phyloP scores from a whole-genome alignment of 2,329 filamentous ascomycete species.

The Sphaerulina vaccinii region DNA sequence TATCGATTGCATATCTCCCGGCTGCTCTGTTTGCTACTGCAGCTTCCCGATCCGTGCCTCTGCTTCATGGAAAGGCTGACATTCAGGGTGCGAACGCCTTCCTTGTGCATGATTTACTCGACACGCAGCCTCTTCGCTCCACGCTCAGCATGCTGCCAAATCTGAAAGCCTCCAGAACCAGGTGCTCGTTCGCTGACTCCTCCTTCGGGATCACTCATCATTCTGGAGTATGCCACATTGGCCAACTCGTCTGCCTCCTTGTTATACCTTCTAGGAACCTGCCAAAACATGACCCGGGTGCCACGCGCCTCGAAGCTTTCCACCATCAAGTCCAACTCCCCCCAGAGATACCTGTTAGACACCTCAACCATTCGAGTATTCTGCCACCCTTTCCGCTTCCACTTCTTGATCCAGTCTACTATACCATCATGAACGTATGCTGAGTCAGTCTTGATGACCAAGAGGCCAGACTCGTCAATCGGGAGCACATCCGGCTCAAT shows the following conservation, averaged over 20 bases:
- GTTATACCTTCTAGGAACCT: background rate
- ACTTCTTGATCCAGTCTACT: background rate
- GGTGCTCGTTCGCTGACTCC: too few species aligned
- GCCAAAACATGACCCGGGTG: background rate
- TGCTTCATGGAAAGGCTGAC: too few species aligned
- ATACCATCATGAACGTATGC: background rate
- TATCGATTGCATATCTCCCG: too few species aligned
- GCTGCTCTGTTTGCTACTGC: too few species aligned
- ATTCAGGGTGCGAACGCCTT: too few species aligned
- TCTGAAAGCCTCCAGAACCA: too few species aligned
- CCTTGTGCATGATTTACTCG: too few species aligned
- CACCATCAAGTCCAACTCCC: background rate
- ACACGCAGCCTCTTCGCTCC: too few species aligned
- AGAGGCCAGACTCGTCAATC: background rate
- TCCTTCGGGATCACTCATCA: background rate
- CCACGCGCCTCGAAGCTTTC: background rate
- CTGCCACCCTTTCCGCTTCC: background rate
- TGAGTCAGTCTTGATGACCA: background rate
- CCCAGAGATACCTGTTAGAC: background rate
- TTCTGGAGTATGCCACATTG: background rate
- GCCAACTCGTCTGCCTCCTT: background rate
- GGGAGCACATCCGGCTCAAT: background rate
- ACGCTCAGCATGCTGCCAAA: too few species aligned
- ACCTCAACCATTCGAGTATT: background rate
- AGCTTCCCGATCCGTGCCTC: too few species aligned